phyloP scores from a whole-genome alignment of 441 rosid species.

The Raphanus hybrid region DNA sequence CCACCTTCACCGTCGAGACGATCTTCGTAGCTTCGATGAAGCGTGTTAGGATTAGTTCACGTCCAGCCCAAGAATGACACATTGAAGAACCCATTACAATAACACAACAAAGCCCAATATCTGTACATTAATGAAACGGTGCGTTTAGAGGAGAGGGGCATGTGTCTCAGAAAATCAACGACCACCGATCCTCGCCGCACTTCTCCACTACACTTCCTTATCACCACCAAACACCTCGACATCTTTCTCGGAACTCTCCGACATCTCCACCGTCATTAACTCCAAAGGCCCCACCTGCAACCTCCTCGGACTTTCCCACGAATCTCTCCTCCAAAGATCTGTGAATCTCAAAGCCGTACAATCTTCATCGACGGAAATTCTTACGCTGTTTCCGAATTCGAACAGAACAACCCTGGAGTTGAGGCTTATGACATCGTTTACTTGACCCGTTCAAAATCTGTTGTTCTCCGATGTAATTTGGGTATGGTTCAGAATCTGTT shows the following conservation, averaged over 20 bases:
- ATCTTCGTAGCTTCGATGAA: too few relatives aligned
- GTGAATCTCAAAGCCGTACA: constrained; percentile 66
- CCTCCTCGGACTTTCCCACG: constrained; percentile 78
- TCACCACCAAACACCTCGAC: constrained; percentile 56
- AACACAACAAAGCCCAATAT: too few relatives aligned
- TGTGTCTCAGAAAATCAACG: too few relatives aligned
- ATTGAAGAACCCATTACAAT: too few relatives aligned
- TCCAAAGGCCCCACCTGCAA: constrained; percentile 54
- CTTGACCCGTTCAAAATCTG: constrained; percentile 41
- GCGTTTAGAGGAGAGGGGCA: too few relatives aligned
- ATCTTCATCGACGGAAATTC: constrained; percentile 77
- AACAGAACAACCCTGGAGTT: constrained; percentile 60
- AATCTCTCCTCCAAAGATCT: constrained; percentile 81
- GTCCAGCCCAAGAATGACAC: too few relatives aligned
- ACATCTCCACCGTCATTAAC: constrained; percentile 51
- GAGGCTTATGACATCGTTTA: constrained; percentile 81
- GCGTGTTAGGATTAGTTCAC: too few relatives aligned
- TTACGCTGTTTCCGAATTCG: constrained; percentile 63
- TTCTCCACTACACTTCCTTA: constrained; percentile 70
- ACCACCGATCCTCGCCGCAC: constrained; percentile 58
- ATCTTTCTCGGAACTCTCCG: constrained; percentile 65
- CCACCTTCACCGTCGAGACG: too few relatives aligned
- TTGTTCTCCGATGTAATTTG: too few relatives aligned
- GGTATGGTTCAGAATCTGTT: constrained; percentile 65
- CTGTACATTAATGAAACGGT: too few relatives aligned